These are phyloP conservation scores for Ensete glaucum DNA, from an alignment of 176 grass and related monocot genomes.

Conservation along the genomic window DNA sequence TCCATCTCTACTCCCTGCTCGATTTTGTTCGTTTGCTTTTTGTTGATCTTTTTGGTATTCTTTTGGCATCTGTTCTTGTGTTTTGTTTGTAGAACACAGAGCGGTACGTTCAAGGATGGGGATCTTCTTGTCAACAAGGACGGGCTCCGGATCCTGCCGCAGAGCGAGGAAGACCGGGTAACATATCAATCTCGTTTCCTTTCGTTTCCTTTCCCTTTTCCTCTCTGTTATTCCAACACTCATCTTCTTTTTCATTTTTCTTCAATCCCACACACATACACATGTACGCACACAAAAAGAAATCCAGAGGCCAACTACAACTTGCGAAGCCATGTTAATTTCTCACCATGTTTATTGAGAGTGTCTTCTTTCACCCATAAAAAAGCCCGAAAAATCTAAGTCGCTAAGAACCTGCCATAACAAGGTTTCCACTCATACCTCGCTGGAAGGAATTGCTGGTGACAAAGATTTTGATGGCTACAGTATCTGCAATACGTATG, in stretches of 20 bases:
- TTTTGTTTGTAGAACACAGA: conserved; percentile 51
- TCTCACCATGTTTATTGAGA: too few species aligned
- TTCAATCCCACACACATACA: neutral
- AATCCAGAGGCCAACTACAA: neutral
- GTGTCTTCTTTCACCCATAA: too few species aligned
- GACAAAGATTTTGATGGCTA: neutral
- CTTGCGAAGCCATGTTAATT: too few species aligned
- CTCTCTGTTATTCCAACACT: neutral
- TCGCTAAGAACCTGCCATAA: too few species aligned
- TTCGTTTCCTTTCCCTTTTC: neutral
- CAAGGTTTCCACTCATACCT: too few species aligned
- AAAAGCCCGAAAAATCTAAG: too few species aligned
- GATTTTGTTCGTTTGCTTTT: conserved; percentile 11
- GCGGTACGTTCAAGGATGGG: conserved; percentile 94
- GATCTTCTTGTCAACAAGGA: conserved; percentile 96
- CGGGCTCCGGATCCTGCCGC: conserved; percentile 84
- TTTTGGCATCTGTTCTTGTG: neutral
- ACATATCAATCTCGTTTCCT: conserved; percentile 1
- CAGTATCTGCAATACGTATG: neutral
- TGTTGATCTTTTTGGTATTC: neutral
- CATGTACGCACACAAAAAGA: neutral
- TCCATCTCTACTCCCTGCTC: neutral
- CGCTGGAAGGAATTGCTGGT: neutral
- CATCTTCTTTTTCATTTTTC: neutral
- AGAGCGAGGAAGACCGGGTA: conserved; percentile 75